phyloP scores from a whole-genome alignment of 2,329 filamentous ascomycete genomes.

The Botrytis galanthina region DNA sequence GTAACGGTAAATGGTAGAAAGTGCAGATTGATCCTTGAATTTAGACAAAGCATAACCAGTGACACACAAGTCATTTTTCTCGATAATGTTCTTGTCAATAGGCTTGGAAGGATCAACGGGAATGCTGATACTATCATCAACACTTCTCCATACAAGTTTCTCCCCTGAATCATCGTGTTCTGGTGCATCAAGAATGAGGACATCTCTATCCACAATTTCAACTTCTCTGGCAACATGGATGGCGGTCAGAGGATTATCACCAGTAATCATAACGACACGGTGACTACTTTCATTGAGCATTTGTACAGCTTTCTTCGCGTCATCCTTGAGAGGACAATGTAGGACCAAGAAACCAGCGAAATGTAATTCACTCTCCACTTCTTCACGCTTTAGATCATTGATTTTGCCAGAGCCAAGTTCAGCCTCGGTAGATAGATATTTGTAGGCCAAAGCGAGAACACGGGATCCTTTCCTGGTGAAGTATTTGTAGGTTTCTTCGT shows the following conservation, averaged over 20 bases:
- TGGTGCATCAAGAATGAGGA: constrained; percentile 90
- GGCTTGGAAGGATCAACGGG: constrained; percentile 79
- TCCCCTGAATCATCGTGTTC: constrained; percentile 81
- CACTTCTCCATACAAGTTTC: constrained; percentile 87
- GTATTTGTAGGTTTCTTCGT: constrained; percentile 98
- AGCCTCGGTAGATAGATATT: constrained; percentile 76
- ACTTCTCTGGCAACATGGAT: constrained; percentile 94
- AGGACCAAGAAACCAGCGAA: constrained; percentile 96
- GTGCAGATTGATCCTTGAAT: constrained; percentile 77
- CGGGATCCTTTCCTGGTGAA: constrained; percentile 94
- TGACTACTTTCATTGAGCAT: constrained; percentile 99
- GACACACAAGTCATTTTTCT: constrained; percentile 87
- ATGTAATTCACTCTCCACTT: constrained; percentile 77
- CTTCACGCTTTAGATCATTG: constrained; percentile 91
- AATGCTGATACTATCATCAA: constrained; percentile 85
- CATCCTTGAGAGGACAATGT: constrained; percentile 93
- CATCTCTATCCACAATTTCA: constrained; percentile 94
- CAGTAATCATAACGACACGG: constrained; percentile 98
- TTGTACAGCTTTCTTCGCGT: constrained; percentile 87
- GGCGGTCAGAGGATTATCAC: constrained; percentile 94
- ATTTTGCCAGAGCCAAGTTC: constrained; percentile 83
- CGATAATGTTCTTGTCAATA: constrained; percentile 76
- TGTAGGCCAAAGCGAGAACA: constrained; percentile 91
- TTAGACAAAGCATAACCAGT: constrained; percentile 92
- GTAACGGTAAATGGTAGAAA: constrained; percentile 76